Evolutionary conservation across 2,329 filamentous ascomycete genomes (phyloP).

Genomic region (Calonectria hawksworthii): DNA sequence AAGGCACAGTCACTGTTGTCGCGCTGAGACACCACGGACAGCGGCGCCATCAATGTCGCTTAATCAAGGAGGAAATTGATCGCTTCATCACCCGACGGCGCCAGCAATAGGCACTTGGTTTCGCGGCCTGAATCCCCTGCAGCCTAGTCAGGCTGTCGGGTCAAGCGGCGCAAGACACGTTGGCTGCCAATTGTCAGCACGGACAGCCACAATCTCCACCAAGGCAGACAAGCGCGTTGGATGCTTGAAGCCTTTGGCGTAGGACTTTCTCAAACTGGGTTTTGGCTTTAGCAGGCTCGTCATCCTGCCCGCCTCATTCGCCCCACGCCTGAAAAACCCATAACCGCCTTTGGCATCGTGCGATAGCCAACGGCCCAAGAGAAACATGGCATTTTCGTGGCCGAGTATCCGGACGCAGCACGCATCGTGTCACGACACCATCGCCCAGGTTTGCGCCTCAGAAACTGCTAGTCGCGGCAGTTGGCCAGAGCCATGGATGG

Average conservation of each 20-base stretch:
- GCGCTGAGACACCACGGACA: not conserved
- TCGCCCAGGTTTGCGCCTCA: not conserved
- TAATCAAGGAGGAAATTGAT: conserved; percentile 1
- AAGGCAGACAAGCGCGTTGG: not conserved
- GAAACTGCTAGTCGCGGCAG: not conserved
- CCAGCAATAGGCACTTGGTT: not conserved
- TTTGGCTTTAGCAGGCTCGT: not conserved
- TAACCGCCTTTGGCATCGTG: not conserved
- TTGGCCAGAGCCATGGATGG: not conserved
- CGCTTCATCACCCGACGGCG: not conserved
- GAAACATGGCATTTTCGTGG: not conserved
- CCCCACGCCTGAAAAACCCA: not conserved
- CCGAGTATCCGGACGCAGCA: not conserved
- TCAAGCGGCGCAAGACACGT: not conserved
- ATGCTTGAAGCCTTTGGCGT: not conserved
- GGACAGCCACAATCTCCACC: conserved; percentile 3
- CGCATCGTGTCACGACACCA: not conserved
- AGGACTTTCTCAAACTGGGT: conserved; percentile 1
- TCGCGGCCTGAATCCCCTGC: not conserved
- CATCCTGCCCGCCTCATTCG: not conserved
- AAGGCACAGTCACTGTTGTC: not conserved
- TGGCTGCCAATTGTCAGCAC: not conserved
- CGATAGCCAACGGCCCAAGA: not conserved
- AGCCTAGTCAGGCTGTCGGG: not conserved
- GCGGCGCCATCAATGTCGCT: not conserved